Evolutionary conservation across 345 rosid species (phyloP).

Genomic region (Raphanus raphanistrum): DNA sequence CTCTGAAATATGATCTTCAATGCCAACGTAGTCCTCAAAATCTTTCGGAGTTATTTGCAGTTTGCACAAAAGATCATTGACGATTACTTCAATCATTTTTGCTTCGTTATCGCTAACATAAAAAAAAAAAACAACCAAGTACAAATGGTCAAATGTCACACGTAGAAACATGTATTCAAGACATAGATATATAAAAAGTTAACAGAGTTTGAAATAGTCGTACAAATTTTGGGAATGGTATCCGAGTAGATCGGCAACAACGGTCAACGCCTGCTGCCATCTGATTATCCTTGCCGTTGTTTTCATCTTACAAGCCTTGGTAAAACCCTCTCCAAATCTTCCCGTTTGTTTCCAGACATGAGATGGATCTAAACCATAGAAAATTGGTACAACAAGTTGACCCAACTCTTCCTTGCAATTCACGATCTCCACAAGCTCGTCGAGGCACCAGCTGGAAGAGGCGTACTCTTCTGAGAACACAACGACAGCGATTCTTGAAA

Average conservation of each 20-base stretch:
- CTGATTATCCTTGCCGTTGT: not conserved
- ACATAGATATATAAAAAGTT: not conserved
- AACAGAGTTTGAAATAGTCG: not conserved
- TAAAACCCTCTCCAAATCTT: not conserved
- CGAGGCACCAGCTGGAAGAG: conserved; percentile 6
- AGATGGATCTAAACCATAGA: conserved; percentile 5
- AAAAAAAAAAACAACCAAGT: not conserved
- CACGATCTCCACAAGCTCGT: conserved; percentile 3
- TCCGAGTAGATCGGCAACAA: not conserved
- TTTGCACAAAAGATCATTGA: not conserved
- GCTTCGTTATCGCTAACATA: not conserved
- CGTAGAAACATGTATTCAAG: not conserved
- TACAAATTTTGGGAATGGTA: not conserved
- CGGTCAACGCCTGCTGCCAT: not conserved
- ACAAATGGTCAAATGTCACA: not conserved
- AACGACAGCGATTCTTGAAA: not conserved
- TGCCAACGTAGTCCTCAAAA: not conserved
- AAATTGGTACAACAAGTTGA: not conserved
- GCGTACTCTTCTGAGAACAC: not conserved
- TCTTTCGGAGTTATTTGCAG: not conserved
- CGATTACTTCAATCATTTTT: not conserved
- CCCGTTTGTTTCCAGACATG: not conserved
- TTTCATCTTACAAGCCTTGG: not conserved
- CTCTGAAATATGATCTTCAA: not conserved
- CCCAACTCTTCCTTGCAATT: not conserved